phyloP scores from a whole-genome alignment of 345 rosid genomes.

The Litchi chinensis region DNA sequence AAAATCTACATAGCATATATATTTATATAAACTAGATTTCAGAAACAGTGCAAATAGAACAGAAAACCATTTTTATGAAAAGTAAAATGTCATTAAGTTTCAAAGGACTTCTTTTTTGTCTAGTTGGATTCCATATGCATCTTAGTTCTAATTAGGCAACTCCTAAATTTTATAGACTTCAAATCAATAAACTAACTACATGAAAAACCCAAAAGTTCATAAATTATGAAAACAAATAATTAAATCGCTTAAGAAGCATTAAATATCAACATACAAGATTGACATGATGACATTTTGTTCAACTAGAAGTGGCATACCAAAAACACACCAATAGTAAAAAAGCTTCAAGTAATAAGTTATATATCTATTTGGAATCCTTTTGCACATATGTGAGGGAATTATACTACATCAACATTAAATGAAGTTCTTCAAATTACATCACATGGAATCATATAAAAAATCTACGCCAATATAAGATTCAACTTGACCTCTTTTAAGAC shows the following conservation, averaged over 20 bases:
- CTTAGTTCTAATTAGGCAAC: not conserved
- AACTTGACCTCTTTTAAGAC: not conserved
- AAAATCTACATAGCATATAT: not conserved
- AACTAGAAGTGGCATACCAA: not conserved
- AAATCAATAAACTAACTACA: not conserved
- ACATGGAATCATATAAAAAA: not conserved
- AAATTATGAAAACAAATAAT: not conserved
- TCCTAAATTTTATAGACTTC: not conserved
- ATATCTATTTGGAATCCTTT: not conserved
- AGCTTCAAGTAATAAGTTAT: not conserved
- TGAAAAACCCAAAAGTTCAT: not conserved
- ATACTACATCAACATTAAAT: not conserved
- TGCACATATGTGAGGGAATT: conserved; percentile 2
- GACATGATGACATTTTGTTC: not conserved
- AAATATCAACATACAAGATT: not conserved
- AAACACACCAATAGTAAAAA: not conserved
- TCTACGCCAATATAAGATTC: not conserved
- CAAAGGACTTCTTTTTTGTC: not conserved
- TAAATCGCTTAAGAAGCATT: not conserved
- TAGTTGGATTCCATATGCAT: conserved; percentile 3
- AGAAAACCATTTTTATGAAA: not conserved
- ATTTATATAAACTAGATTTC: not conserved
- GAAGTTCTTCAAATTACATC: not conserved
- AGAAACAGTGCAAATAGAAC: not conserved
- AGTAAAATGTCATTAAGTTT: not conserved